These are phyloP conservation scores for Tetracladium maxilliforme DNA, from an alignment of 2,329 filamentous ascomycete species.

Conservation along the genomic window DNA sequence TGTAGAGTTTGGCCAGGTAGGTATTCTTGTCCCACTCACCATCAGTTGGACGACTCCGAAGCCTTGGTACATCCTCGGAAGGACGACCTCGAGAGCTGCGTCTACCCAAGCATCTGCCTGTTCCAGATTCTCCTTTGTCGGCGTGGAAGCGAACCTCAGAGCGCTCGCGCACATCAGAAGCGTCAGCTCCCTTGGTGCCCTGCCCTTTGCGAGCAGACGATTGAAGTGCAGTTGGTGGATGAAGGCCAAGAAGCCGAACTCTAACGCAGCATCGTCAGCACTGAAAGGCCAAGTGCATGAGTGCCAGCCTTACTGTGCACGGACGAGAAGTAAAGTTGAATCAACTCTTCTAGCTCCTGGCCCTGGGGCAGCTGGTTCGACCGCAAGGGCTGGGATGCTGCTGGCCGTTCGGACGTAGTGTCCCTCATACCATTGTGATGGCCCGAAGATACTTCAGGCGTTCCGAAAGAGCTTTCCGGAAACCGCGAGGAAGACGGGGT, in stretches of 20 bases:
- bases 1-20: conserved; percentile 1
- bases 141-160: conserved; percentile 1
- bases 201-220: conserved; percentile 3
- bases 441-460: too few relatives aligned
- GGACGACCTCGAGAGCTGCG: conserved; percentile 1
- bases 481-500: too few relatives aligned
- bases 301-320: conserved; percentile 3
- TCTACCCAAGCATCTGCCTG: conserved; percentile 3
- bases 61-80: conserved; percentile 3
- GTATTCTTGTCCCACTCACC: conserved; percentile 1
- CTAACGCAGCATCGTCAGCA: not conserved
- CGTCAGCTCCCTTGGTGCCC: conserved; percentile 2
- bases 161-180: conserved; percentile 3
- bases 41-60: conserved; percentile 4
- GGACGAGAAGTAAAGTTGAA: conserved; percentile 5
- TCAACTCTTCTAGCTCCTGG: conserved; percentile 4
- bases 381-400: not conserved
- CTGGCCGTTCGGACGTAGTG: not conserved
- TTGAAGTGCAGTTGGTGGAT: conserved; percentile 4
- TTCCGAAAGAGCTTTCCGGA: too few relatives aligned
- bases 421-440: too few relatives aligned
- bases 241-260: conserved; percentile 5
- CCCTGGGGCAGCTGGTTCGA: conserved; percentile 1
- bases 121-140: not conserved
- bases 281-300: not conserved